phyloP scores from a whole-genome alignment of 257 asterid species.

The Orobanche coerulescens region DNA sequence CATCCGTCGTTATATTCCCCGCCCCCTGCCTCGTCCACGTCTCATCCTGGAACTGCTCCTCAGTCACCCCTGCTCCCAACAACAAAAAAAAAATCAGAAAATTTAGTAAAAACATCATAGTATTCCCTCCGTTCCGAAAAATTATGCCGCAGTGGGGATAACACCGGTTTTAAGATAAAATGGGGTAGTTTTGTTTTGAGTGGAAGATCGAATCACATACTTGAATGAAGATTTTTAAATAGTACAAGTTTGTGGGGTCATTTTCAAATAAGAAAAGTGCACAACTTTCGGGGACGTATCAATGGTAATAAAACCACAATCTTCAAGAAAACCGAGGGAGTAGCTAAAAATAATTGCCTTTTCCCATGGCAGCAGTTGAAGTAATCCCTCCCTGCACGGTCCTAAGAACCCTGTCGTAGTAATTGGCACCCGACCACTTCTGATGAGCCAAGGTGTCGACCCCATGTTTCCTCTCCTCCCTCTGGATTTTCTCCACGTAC shows the following conservation, averaged over 20 bases:
- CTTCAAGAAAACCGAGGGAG: too few species aligned
- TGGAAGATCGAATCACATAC: too few species aligned
- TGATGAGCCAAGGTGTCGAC: conserved; percentile 99
- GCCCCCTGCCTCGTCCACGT: conserved; percentile 85
- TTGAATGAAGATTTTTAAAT: too few species aligned
- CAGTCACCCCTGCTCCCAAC: conserved; percentile 77
- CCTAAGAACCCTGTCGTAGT: conserved; percentile 82
- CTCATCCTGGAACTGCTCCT: conserved; percentile 81
- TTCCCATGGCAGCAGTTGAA: conserved; percentile 98
- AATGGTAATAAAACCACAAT: too few species aligned
- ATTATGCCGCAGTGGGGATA: too few species aligned
- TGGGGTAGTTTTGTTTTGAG: too few species aligned
- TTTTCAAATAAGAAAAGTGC: too few species aligned
- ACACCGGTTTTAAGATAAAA: too few species aligned
- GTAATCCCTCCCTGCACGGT: conserved; percentile 96
- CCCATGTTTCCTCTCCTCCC: conserved; percentile 78
- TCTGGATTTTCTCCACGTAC: conserved; percentile 85
- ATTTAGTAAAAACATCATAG: too few species aligned
- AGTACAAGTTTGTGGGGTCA: too few species aligned
- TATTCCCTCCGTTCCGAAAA: too few species aligned
- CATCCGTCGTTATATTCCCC: conserved; percentile 40
- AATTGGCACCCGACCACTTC: conserved; percentile 98
- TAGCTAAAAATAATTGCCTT: conserved; percentile 40
- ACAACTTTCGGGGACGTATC: too few species aligned
- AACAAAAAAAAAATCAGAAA: neutral